Conservation (phyloP, 768 basidiomycete species). For the Mycena olivaceomarginata region DNA sequence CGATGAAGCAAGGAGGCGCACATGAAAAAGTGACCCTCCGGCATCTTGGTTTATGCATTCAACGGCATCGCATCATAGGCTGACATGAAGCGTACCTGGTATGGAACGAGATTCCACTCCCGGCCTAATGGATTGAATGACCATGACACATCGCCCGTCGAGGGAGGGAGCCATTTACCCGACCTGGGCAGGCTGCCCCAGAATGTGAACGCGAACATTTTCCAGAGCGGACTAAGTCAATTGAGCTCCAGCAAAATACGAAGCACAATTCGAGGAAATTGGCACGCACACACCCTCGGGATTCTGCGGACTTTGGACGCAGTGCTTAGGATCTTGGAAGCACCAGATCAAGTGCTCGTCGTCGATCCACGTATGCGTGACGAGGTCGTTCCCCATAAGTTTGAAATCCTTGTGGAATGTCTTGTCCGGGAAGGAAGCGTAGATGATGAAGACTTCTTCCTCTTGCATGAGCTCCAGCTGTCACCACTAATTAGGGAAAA, state of each 20-base stretch:
- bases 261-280: neutral
- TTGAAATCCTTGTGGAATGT: slow-evolving; percentile 35
- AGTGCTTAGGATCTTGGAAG: slow-evolving; percentile 25
- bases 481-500: neutral
- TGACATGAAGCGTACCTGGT: slow-evolving; percentile 21
- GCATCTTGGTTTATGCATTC: slow-evolving; percentile 24
- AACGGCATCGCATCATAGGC: neutral
- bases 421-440: slow-evolving; percentile 21
- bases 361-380: slow-evolving; percentile 39
- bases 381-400: slow-evolving; percentile 33
- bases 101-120: slow-evolving; percentile 42
- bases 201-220: slow-evolving; percentile 42
- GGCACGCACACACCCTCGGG: slow-evolving; percentile 37
- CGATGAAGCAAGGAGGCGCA: neutral
- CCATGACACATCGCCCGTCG: slow-evolving; percentile 27
- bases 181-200: slow-evolving; percentile 38
- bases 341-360: slow-evolving; percentile 42
- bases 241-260: neutral
- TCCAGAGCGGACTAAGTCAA: slow-evolving; percentile 31
- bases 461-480: slow-evolving; percentile 33
- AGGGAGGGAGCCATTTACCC: slow-evolving; percentile 29
- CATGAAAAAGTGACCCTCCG: slow-evolving; percentile 41
- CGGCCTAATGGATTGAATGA: slow-evolving; percentile 40
- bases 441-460: slow-evolving; percentile 39
- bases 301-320: slow-evolving; percentile 36